These are phyloP conservation scores for Melampsora americana DNA, from an alignment of 1,284 basidiomycete species.

Conservation along the genomic window DNA sequence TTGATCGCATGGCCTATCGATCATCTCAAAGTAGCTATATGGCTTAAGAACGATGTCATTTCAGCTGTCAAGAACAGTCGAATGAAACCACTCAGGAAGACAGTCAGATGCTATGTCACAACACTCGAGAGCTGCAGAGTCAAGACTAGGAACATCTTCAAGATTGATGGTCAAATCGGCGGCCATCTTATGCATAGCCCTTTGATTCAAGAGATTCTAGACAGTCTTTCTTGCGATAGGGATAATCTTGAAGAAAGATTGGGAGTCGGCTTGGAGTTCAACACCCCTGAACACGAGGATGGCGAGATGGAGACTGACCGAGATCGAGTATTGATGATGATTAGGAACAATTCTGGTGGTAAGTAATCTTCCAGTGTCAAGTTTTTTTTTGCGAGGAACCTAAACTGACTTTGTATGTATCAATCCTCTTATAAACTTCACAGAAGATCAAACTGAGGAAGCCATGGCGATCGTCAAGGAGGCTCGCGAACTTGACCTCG, in stretches of 20 bases:
- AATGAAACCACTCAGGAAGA: constrained; percentile 34
- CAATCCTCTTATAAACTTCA: neutral
- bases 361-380: neutral
- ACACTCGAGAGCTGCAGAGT: constrained; percentile 26
- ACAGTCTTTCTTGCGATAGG: constrained; percentile 27
- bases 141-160: constrained; percentile 33
- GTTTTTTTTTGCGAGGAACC: neutral
- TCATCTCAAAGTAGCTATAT: constrained; percentile 36
- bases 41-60: constrained; percentile 39
- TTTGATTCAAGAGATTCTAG: constrained; percentile 34
- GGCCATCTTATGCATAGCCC: constrained; percentile 34
- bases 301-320: constrained; percentile 8
- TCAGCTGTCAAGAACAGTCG: constrained; percentile 30
- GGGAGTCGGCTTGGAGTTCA: neutral
- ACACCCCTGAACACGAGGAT: neutral
- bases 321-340: constrained; percentile 10
- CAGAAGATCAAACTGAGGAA: constrained; percentile 20
- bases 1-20: constrained; percentile 35
- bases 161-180: neutral
- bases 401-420: neutral
- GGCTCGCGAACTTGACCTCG: constrained; percentile 4
- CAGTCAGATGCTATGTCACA: constrained; percentile 41
- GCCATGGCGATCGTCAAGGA: constrained; percentile 29
- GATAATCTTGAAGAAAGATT: constrained; percentile 38
- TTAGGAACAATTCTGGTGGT: constrained; percentile 35